Base-by-base conservation (phyloP, 352 stramenopile genomes). In the Globisporangium heterothallicum region DNA sequence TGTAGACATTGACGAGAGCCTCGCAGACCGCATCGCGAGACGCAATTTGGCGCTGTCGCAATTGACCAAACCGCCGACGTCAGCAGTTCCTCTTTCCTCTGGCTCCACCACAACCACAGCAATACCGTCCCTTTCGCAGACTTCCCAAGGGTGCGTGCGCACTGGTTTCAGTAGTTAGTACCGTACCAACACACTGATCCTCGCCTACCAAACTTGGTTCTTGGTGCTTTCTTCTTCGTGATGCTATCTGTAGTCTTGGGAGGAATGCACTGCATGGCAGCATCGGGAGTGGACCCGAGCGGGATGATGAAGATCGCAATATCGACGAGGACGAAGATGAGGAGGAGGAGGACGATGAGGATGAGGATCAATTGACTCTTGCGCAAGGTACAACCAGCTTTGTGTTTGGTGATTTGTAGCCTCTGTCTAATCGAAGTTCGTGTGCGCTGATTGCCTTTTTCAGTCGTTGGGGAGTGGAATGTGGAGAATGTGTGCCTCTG, bases 401-500 rank as follows among this genome's bases (percentile, higher is more conserved):
- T 30, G 26, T 44, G 6, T 7, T 30, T 1, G 1, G 3, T 47
- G n/a, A n/a, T n/a, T n/a, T n/a, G n/a, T n/a, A n/a, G n/a, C n/a
- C n/a, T n/a, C n/a, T n/a, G n/a, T n/a, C n/a, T n/a, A n/a, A n/a
- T n/a, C n/a, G n/a, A n/a, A n/a, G n/a, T n/a, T n/a, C n/a, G n/a
- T 27, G 43, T 21, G 1, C 27, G 13, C 21, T 53, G 42, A 6
- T 47, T 27, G 7, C 21, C 1, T 32, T 1, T 30, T 0, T 7
- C 42, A 84, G 81, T 88, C 13, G 78, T 92, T 10, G 70, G 71
- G 1, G 75, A 89, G 30, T 92, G 81, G 81, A 89, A 62, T 18
- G 76, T 90, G n/a, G 81, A 89, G 27, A 87, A 88, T 42, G 81
- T 92, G 2, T 92, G 78, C 27, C 53, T 89, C 1, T 92, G 81